Percentiles rank a stretch among this genome's conserved stretches.
Evolutionary conservation across 345 rosid species (phyloP).

Genomic region (Excoecaria agallocha): DNA sequence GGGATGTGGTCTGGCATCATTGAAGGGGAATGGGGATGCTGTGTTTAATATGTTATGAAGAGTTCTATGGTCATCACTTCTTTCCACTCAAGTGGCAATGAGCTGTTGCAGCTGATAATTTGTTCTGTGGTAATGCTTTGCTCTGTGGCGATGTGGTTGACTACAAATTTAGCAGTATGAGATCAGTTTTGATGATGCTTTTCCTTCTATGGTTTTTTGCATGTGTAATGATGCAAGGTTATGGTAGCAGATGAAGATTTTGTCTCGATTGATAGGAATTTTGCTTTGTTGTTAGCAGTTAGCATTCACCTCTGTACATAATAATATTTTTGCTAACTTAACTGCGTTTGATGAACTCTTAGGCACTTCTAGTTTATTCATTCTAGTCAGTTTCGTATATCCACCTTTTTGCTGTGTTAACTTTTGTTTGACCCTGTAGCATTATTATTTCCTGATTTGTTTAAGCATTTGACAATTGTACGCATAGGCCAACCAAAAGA

Average conservation of each 20-base stretch:
- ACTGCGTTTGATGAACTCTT: background rate
- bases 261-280: background rate
- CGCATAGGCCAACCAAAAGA: constrained; percentile 5
- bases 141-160: background rate
- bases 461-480: background rate
- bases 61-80: background rate
- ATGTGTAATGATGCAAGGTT: background rate
- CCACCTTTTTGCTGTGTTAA: background rate
- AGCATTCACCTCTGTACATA: background rate
- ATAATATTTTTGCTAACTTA: background rate
- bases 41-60: background rate
- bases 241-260: background rate
- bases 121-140: too few species aligned
- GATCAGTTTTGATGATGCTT: constrained; percentile 10
- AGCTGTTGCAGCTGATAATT: background rate
- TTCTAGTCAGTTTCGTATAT: background rate
- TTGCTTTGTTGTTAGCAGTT: background rate
- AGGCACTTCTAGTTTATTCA: background rate
- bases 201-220: background rate
- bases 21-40: background rate
- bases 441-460: background rate
- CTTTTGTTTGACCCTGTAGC: background rate
- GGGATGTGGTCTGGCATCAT: background rate
- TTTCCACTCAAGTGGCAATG: background rate
- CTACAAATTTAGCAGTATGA: constrained; percentile 5